Conservation (phyloP, 108 stramenopile species). For the Skeletonema costatum region DNA sequence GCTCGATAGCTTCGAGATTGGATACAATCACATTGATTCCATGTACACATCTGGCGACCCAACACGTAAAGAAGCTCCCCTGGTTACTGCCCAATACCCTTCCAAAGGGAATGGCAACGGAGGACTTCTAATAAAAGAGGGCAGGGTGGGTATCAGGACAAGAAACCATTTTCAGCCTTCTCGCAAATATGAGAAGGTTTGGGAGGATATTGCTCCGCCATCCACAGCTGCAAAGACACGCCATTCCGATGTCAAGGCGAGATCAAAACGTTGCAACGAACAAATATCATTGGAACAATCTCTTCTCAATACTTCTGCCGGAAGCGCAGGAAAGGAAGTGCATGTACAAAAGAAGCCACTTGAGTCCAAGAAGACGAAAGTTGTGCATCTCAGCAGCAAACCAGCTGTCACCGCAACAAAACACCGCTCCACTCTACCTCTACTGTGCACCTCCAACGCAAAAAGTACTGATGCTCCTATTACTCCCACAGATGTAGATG, state of each 20-base stretch:
- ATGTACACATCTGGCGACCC: background rate
- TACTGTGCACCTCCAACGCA: background rate
- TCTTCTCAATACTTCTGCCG: background rate
- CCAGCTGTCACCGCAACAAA: background rate
- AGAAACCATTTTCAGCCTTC: background rate
- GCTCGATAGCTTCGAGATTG: background rate
- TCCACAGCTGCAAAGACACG: background rate
- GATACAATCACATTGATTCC: background rate
- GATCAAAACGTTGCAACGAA: background rate
- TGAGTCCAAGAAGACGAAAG: background rate
- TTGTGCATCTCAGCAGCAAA: background rate
- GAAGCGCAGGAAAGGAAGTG: background rate
- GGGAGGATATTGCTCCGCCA: background rate
- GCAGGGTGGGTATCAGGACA: background rate
- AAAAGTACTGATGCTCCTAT: background rate
- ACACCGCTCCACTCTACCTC: background rate
- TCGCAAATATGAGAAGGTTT: background rate
- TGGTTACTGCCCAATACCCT: background rate
- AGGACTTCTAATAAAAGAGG: background rate
- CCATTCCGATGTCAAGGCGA: background rate
- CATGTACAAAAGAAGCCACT: background rate
- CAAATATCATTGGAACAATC: background rate
- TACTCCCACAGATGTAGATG: slow-evolving; percentile 30
- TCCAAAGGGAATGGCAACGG: background rate
- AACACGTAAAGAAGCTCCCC: background rate